Percentiles rank a stretch among this genome's conserved stretches.
These are phyloP conservation scores for Nicotiana sylvestris DNA, from an alignment of 257 asterid species.

Conservation along the genomic window DNA sequence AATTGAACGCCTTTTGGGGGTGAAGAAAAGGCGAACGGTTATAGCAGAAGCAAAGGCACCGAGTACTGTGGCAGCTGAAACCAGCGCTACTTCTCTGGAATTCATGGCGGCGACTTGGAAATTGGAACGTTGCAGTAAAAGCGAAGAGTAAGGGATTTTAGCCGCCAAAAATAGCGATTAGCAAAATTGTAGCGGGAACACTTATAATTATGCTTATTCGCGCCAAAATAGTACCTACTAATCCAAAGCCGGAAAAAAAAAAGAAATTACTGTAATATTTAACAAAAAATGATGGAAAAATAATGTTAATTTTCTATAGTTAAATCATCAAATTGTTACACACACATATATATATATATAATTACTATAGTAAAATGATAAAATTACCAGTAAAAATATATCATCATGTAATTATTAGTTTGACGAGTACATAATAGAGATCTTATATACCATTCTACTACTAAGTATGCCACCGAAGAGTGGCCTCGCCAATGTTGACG, in stretches of 20 bases:
- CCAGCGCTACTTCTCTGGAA: conserved; percentile 52
- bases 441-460: no score
- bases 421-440: no score
- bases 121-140: not conserved
- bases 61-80: conserved; percentile 57
- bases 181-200: not conserved
- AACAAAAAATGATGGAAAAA: no score
- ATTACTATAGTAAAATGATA: no score
- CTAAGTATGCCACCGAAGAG: no score
- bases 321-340: no score
- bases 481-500: no score
- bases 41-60: conserved; percentile 64
- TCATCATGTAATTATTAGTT: no score
- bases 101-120: conserved; percentile 27
- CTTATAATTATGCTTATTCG: not conserved
- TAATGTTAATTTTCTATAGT: no score
- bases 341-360: no score
- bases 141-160: not conserved
- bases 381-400: no score
- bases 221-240: not conserved
- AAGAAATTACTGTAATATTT: no score
- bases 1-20: conserved; percentile 20
- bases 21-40: conserved; percentile 33
- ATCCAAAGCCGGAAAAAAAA: not conserved
- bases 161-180: not conserved